These are phyloP conservation scores for Microsporum audouinii DNA, from an alignment of 2,329 filamentous ascomycete species.

Conservation along the genomic window DNA sequence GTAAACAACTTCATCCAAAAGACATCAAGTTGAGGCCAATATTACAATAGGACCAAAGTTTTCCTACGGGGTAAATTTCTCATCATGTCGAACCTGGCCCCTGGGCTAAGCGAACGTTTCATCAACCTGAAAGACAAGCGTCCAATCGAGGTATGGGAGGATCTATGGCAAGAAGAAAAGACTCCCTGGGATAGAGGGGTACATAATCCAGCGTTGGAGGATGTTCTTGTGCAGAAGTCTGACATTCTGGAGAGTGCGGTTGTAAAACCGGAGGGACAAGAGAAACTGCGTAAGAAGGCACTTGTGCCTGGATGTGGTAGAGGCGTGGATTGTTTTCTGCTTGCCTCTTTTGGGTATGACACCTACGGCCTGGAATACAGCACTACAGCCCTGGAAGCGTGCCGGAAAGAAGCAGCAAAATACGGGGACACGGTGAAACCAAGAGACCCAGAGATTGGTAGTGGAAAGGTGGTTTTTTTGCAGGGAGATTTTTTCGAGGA, in stretches of 20 bases:
- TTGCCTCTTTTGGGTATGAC: conserved; percentile 66
- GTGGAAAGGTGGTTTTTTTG: conserved; percentile 32
- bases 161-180: conserved; percentile 44
- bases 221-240: conserved; percentile 36
- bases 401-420: conserved; percentile 26
- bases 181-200: conserved; percentile 50
- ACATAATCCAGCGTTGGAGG: conserved; percentile 49
- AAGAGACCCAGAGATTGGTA: conserved; percentile 25
- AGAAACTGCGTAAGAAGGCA: conserved; percentile 40
- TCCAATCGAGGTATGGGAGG: conserved; percentile 42
- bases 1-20: background rate
- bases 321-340: conserved; percentile 68
- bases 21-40: background rate
- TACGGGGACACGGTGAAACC: conserved; percentile 27
- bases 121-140: conserved; percentile 28
- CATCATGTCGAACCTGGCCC: conserved; percentile 4
- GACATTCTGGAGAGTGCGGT: conserved; percentile 24
- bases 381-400: conserved; percentile 34
- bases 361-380: conserved; percentile 63
- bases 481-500: conserved; percentile 37
- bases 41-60: background rate
- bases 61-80: no score
- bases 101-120: conserved; percentile 28
- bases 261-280: background rate
- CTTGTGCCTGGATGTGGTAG: conserved; percentile 73